phyloP scores from a whole-genome alignment of 75 land plant genomes.

The Gnetum montanum region DNA sequence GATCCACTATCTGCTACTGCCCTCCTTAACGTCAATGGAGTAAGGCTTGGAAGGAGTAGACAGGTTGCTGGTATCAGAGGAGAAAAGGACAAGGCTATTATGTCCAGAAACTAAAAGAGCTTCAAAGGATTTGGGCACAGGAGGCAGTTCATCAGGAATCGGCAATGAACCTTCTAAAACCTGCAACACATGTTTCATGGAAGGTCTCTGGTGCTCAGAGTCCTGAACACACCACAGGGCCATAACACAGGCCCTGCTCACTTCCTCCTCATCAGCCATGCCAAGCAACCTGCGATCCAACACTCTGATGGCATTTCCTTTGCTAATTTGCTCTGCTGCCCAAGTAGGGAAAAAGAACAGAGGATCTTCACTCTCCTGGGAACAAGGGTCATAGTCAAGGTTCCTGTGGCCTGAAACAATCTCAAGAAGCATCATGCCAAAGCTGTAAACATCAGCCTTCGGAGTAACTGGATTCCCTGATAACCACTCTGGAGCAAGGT shows the following conservation, averaged over 20 bases:
- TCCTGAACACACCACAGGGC: constrained; percentile 26
- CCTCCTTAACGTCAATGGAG: too few relatives aligned
- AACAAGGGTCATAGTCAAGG: not conserved
- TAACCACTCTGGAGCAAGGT: constrained; percentile 24
- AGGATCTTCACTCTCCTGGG: not conserved
- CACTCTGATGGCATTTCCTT: constrained; percentile 7
- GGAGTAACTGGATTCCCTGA: constrained; percentile 10
- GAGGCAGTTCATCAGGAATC: not conserved
- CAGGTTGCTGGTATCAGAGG: too few relatives aligned
- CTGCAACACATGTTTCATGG: constrained; percentile 19
- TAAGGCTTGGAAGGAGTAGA: too few relatives aligned
- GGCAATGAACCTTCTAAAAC: constrained; percentile 16
- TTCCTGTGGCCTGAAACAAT: constrained; percentile 19
- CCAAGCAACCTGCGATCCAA: constrained; percentile 11
- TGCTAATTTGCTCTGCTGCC: constrained; percentile 4
- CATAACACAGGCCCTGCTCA: constrained; percentile 5
- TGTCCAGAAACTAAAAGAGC: too few relatives aligned
- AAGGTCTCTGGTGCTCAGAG: constrained; percentile 7
- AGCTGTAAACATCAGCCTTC: constrained; percentile 28
- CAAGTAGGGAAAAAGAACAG: constrained; percentile 11
- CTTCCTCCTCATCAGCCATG: constrained; percentile 10
- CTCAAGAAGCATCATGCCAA: constrained; percentile 21
- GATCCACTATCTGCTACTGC: too few relatives aligned
- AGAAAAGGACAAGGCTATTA: too few relatives aligned
- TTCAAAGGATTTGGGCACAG: not conserved